Evolutionary conservation across 2,329 filamentous ascomycete species (phyloP), one percentile per base, ranked within the genome.

Genomic region (Epichloe gansuensis): DNA sequence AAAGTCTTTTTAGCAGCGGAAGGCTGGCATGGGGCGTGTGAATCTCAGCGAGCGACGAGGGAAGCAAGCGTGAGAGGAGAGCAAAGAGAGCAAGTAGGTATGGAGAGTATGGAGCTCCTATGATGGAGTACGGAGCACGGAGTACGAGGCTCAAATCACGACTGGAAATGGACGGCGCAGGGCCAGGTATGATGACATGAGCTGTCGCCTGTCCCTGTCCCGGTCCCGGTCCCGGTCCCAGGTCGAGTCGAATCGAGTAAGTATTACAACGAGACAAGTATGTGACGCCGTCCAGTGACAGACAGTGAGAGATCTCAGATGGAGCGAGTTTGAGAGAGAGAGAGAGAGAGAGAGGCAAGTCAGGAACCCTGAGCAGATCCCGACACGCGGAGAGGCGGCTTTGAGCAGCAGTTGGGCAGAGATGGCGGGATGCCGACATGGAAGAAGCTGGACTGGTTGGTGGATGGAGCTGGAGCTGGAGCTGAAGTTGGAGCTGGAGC

Each of bases 351-450:
- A n/a, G 13, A 46, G 51, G 43, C 47, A 42, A 42, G 17, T 25
- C 21, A 21, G 31, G 6, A 42, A 51, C 41, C 28, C 54, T 57
- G 52, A 23, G 45, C 51, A 53, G 56, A 54, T 43, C 47, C 48
- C 46, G 48, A 50, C 38, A 34, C 42, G 49, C 45, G 42, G 51
- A 49, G 46, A 57, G 51, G 50, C 52, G 47, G 43, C 42, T n/a
- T 39, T 50, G 50, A 54, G 52, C 51, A 53, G 50, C 54, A 54
- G 58, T 57, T 59, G 58, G 59, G 58, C 53, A 57, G 54, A 46
- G 52, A 53, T 44, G n/a, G 23, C 47, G 28, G 35, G 47, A 51
- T 51, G 50, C 50, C 50, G 43, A 51, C 31, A 31, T 31, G 31
- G 31, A 31, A 37, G 43, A 51, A 45, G 44, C 42, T 47, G 46